Percentiles rank a stretch among this genome's conserved stretches.
Conservation (phyloP, 2,329 filamentous ascomycete genomes). For the Alternaria sp. region DNA sequence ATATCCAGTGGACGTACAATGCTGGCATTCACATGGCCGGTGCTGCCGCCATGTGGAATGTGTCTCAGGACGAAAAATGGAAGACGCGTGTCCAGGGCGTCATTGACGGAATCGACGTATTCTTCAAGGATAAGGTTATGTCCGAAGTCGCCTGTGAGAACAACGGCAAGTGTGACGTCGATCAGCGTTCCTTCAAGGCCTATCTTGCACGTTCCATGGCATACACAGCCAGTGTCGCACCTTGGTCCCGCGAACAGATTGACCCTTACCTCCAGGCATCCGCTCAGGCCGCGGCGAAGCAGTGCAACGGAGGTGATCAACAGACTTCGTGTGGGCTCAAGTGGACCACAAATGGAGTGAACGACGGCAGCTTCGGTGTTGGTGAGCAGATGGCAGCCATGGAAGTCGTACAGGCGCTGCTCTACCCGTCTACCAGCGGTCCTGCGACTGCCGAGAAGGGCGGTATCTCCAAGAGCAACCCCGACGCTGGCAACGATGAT, state of each 20-base stretch:
- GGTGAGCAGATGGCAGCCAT: constrained; percentile 67
- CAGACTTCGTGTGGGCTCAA: constrained; percentile 55
- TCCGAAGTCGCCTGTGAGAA: constrained; percentile 56
- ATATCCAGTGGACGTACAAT: constrained; percentile 57
- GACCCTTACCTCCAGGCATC: constrained; percentile 61
- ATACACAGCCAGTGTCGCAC: constrained; percentile 49
- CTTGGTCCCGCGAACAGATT: constrained; percentile 49
- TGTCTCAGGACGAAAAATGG: constrained; percentile 46
- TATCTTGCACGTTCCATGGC: constrained; percentile 54
- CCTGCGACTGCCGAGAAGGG: constrained; percentile 58
- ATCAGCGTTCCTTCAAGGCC: constrained; percentile 57
- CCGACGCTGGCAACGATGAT: constrained; percentile 45
- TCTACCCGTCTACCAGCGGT: constrained; percentile 39
- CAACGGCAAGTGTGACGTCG: constrained; percentile 54
- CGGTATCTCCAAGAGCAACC: constrained; percentile 58
- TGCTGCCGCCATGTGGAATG: constrained; percentile 56
- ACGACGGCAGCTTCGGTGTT: constrained; percentile 60
- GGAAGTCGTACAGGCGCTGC: constrained; percentile 59
- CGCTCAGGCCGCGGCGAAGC: constrained; percentile 61
- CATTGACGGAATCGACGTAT: constrained; percentile 49
- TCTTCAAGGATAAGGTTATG: constrained; percentile 55
- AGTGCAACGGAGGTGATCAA: constrained; percentile 59
- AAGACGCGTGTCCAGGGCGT: constrained; percentile 38
- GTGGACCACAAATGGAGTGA: constrained; percentile 51
- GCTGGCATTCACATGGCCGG: constrained; percentile 55